Conservation (phyloP, 2,329 filamentous ascomycete species). For the Cordyceps farinosa region DNA sequence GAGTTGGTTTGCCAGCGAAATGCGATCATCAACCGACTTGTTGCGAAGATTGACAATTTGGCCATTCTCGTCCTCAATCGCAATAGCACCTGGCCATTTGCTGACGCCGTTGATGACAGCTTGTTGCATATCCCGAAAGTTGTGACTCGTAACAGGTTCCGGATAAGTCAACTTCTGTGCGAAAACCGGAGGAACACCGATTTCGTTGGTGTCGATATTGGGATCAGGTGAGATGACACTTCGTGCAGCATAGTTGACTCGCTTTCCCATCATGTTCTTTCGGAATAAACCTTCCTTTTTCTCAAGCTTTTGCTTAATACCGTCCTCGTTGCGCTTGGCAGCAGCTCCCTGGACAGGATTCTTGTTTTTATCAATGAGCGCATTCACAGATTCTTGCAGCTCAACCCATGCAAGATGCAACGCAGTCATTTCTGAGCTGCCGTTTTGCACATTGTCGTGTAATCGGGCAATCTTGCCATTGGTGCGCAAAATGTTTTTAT, state of each 20-base stretch:
- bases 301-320: slow-evolving; percentile 95
- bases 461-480: slow-evolving; percentile 73
- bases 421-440: slow-evolving; percentile 56
- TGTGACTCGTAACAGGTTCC: slow-evolving; percentile 94
- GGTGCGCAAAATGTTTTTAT: slow-evolving; percentile 76
- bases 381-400: slow-evolving; percentile 86
- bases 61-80: slow-evolving; percentile 94
- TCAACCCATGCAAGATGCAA: slow-evolving; percentile 78
- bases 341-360: slow-evolving; percentile 78
- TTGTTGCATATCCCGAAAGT: slow-evolving; percentile 92
- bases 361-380: slow-evolving; percentile 84
- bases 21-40: slow-evolving; percentile 83
- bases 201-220: slow-evolving; percentile 98
- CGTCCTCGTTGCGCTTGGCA: slow-evolving; percentile 76
- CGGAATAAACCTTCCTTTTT: slow-evolving; percentile 98
- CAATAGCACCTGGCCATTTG: slow-evolving; percentile 89
- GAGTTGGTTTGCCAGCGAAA: slow-evolving; percentile 87
- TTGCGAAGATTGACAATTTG: slow-evolving; percentile 83
- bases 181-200: slow-evolving; percentile 97
- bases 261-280: slow-evolving; percentile 99
- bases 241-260: slow-evolving; percentile 95
- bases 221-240: slow-evolving; percentile 98
- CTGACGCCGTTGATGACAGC: slow-evolving; percentile 93
- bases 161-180: slow-evolving; percentile 94
- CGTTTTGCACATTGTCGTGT: slow-evolving; percentile 49